Percentiles rank a stretch among this genome's conserved stretches.
Evolutionary conservation across 768 basidiomycete genomes (phyloP).

Genomic region (Trametes coccinea): DNA sequence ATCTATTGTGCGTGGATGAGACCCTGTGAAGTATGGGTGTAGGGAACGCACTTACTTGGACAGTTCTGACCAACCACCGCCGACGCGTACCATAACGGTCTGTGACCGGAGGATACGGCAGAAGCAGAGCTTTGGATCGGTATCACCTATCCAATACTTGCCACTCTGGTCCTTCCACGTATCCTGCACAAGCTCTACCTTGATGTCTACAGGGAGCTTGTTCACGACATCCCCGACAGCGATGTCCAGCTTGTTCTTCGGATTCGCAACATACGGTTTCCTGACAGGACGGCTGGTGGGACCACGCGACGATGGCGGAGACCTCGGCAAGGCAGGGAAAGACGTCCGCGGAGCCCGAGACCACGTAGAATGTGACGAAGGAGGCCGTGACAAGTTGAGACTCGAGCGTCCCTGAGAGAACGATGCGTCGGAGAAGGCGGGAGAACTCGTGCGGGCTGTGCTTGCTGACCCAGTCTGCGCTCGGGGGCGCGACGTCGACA

Average conservation of each 20-base stretch:
- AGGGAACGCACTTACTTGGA: slow-evolving; percentile 63
- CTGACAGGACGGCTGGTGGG: slow-evolving; percentile 41
- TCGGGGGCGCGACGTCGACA: slow-evolving; percentile 37
- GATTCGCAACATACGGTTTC: slow-evolving; percentile 82
- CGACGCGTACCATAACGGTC: slow-evolving; percentile 95
- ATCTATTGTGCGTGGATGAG: slow-evolving; percentile 45
- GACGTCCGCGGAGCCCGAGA: slow-evolving; percentile 68
- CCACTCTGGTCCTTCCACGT: slow-evolving; percentile 93
- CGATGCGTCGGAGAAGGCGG: slow-evolving; percentile 58
- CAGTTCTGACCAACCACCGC: slow-evolving; percentile 92
- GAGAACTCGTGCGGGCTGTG: slow-evolving; percentile 47
- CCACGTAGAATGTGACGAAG: slow-evolving; percentile 61
- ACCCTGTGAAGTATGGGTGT: not conserved
- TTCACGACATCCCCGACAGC: slow-evolving; percentile 93
- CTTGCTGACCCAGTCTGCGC: slow-evolving; percentile 42
- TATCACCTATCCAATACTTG: slow-evolving; percentile 94
- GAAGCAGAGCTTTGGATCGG: slow-evolving; percentile 88
- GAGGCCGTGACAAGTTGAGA: slow-evolving; percentile 43
- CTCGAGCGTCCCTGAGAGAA: slow-evolving; percentile 53
- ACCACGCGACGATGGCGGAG: slow-evolving; percentile 45
- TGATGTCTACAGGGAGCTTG: slow-evolving; percentile 81
- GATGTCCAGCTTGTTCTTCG: slow-evolving; percentile 89
- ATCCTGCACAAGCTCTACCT: slow-evolving; percentile 75
- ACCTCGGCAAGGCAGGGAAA: slow-evolving; percentile 43
- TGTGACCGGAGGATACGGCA: slow-evolving; percentile 89